Percentiles rank a stretch among this genome's conserved stretches.
Conservation (phyloP, 768 basidiomycete species). For the Pisolithus microcarpus region DNA sequence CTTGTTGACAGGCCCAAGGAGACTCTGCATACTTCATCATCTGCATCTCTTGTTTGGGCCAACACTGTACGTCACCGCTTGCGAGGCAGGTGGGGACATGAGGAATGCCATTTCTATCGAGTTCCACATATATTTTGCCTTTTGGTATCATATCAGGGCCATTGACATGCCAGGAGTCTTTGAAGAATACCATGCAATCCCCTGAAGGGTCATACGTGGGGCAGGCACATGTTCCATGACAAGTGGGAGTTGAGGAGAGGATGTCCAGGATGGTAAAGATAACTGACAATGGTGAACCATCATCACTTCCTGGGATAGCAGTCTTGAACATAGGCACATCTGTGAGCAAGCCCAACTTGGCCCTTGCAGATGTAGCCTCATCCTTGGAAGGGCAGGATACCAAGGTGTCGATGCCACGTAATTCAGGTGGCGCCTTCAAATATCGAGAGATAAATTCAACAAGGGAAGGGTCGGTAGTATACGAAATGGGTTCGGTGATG, state of each 20-base stretch:
- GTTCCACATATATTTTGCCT: not conserved
- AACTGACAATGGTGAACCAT: not conserved
- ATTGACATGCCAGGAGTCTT: slow-evolving; percentile 2
- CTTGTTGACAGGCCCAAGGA: not conserved
- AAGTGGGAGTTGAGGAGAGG: not conserved
- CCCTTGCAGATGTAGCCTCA: not conserved
- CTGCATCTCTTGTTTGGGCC: not conserved
- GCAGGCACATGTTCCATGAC: not conserved
- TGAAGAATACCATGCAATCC: not conserved
- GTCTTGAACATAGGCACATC: not conserved
- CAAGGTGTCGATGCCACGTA: slow-evolving; percentile 18
- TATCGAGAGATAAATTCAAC: slow-evolving; percentile 22
- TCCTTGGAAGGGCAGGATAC: not conserved
- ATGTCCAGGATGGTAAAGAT: not conserved
- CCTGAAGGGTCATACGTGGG: not conserved
- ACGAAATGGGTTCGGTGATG: slow-evolving; percentile 20
- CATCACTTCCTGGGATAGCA: not conserved
- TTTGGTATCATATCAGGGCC: not conserved
- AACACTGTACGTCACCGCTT: not conserved
- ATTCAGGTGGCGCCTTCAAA: slow-evolving; percentile 6
- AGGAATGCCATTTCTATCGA: not conserved
- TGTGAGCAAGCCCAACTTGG: not conserved
- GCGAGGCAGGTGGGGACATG: not conserved
- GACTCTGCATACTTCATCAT: not conserved
- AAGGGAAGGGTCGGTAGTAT: not conserved